Conservation (phyloP, 805 yeast genomes). For the Metschnikowia peoriensis region DNA sequence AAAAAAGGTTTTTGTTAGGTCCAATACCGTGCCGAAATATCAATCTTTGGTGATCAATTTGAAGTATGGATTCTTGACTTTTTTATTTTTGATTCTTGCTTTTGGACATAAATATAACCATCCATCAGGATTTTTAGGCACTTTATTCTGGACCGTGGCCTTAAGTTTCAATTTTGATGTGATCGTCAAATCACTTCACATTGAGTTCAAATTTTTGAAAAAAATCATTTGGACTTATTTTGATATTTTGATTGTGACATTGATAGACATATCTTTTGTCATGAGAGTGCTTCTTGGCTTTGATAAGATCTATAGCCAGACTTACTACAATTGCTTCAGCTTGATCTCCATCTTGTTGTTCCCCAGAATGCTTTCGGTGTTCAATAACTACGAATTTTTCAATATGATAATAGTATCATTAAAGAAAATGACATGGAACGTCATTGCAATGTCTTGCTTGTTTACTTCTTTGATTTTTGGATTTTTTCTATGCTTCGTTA, state of each 20-base stretch:
- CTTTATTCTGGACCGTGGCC: slow-evolving; percentile 43
- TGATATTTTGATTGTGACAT: slow-evolving; percentile 41
- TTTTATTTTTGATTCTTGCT: slow-evolving; percentile 30
- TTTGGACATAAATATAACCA: slow-evolving; percentile 21
- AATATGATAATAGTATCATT: slow-evolving; percentile 51
- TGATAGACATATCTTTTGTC: slow-evolving; percentile 36
- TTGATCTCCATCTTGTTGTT: slow-evolving; percentile 47
- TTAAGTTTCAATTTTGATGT: slow-evolving; percentile 50
- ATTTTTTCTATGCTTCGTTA: slow-evolving; percentile 53
- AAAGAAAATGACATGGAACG: slow-evolving; percentile 49
- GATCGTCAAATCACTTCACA: slow-evolving; percentile 39
- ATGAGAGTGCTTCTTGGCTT: slow-evolving; percentile 20
- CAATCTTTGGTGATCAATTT: slow-evolving; percentile 40
- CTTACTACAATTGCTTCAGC: slow-evolving; percentile 34
- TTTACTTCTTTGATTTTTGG: slow-evolving; percentile 52
- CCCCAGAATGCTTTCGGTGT: slow-evolving; percentile 49
- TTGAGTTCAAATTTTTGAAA: slow-evolving; percentile 45
- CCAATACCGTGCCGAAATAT: slow-evolving; percentile 40
- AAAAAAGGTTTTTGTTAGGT: slow-evolving; percentile 28
- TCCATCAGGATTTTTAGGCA: neutral
- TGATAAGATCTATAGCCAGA: slow-evolving; percentile 14
- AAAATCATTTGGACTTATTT: slow-evolving; percentile 54
- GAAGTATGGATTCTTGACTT: slow-evolving; percentile 30
- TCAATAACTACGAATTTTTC: slow-evolving; percentile 52
- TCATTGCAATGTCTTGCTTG: slow-evolving; percentile 47